Conservation (phyloP, 2,329 filamentous ascomycete genomes). For the Neofusicoccum parvum region DNA sequence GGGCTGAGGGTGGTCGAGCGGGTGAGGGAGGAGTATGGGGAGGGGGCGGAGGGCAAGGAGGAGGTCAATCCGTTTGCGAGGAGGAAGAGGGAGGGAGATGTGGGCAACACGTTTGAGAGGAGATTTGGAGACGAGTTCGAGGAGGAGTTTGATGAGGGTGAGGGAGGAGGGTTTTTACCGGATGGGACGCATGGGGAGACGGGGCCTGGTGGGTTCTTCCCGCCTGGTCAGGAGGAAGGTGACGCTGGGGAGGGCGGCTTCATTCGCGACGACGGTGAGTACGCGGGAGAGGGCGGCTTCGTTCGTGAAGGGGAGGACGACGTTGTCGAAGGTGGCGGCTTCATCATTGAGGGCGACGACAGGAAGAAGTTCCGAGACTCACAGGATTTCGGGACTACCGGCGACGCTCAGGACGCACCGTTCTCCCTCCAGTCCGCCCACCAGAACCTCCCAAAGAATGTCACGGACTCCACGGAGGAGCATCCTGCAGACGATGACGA, state of each 20-base stretch:
- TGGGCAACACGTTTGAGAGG: conserved; percentile 23
- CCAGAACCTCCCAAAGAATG: conserved; percentile 22
- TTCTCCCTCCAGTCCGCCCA: conserved; percentile 40
- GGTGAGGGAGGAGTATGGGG: conserved; percentile 75
- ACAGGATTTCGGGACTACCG: conserved; percentile 12
- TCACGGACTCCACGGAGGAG: conserved; percentile 1
- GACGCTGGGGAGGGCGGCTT: conserved; percentile 24
- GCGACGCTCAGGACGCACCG: conserved; percentile 27
- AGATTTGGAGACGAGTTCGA: conserved; percentile 23
- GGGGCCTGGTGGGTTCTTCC: conserved; percentile 25
- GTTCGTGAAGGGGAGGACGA: conserved; percentile 41
- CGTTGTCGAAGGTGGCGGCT: conserved; percentile 30
- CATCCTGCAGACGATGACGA: neutral
- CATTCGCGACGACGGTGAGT: conserved; percentile 6
- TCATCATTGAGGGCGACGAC: conserved; percentile 39
- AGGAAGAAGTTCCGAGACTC: conserved; percentile 1
- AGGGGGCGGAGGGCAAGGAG: conserved; percentile 50
- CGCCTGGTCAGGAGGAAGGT: conserved; percentile 21
- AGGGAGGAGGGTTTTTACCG: conserved; percentile 45
- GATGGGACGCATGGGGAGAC: conserved; percentile 27
- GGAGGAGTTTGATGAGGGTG: conserved; percentile 33
- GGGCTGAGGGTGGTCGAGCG: conserved; percentile 80
- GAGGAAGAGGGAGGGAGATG: conserved; percentile 36
- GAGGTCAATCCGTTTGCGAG: conserved; percentile 59
- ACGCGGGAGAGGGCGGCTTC: conserved; percentile 36